A percentile compares a stretch with the other conserved stretches of the same genome.
phyloP scores from a whole-genome alignment of 768 basidiomycete species.

The Hygrocybe punicea region DNA sequence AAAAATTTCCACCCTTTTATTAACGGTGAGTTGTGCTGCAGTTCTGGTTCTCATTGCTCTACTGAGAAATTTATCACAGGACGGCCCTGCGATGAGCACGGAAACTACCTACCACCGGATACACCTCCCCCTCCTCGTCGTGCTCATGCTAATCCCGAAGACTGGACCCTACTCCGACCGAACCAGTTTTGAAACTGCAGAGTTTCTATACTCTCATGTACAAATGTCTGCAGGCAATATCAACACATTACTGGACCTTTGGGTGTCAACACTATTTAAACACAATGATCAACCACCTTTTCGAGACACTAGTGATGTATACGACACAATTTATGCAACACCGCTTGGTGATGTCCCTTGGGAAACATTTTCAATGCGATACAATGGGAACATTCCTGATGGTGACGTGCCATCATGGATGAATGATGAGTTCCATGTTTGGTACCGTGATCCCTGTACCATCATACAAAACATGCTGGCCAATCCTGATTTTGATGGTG shows the following conservation, averaged over 20 bases:
- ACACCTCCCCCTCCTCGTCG: too few species aligned
- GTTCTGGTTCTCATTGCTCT: too few species aligned
- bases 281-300: conserved; percentile 18
- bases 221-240: too few species aligned
- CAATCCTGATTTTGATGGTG: conserved; percentile 20
- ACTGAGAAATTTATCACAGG: too few species aligned
- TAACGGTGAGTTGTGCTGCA: too few species aligned
- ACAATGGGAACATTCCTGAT: conserved; percentile 16
- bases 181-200: too few species aligned
- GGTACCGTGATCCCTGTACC: conserved; percentile 30
- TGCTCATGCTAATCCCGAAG: too few species aligned
- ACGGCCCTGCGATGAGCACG: too few species aligned
- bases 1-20: too few species aligned
- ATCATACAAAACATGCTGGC: conserved; percentile 23
- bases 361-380: conserved; percentile 22
- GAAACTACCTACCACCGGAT: too few species aligned
- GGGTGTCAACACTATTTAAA: background rate
- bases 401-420: conserved; percentile 33
- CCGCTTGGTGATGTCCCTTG: conserved; percentile 24
- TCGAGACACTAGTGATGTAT: conserved; percentile 19
- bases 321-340: conserved; percentile 26
- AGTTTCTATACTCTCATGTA: too few species aligned
- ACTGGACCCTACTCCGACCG: too few species aligned
- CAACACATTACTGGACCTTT: background rate
- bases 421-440: conserved; percentile 26